Base-by-base conservation (phyloP, 169 alveolate species). In the Eimeria praecox region DNA sequence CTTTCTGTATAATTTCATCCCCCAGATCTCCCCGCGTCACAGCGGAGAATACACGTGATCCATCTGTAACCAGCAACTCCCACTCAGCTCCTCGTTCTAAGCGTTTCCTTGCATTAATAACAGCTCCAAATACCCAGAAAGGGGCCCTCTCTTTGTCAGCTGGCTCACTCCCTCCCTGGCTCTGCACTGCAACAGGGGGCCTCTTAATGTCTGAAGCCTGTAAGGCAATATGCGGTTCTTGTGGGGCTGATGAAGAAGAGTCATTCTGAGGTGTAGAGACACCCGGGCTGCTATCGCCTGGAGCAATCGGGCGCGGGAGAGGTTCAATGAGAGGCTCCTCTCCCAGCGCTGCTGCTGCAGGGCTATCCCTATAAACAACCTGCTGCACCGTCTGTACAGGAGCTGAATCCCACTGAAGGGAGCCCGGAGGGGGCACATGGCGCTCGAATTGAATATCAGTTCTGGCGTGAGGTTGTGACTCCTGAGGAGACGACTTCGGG, bases 101-200 rank as follows among this genome's bases (percentile, higher is more conserved):
- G 3, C 88, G 35, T 44, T 78, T 62, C 88, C 88, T 14, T 18
- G 88, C 88, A 78, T 78, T 54, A 18, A 78, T 10, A 3, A 78
- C 62, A 3, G 88, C 88, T 22, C 88, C 88, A 78, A 78, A 78
- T 54, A 78, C 35, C 88, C 88, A 78, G 44, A 78, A 78, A 18
- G 62, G 88, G 12, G 88, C 64, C 64, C 62, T 62, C 30, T 22
- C 62, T 78, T 3, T 22, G 52, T 35, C 49, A 30, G 85, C 14
- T 14, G 52, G 52, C 40, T 8, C 40, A 18, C 85, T 35, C 3
- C 52, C 30, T 44, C 38, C 52, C 83, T 73, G 40, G 46, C 83
- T 30, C 20, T 20, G 46, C 3, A 4, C 20, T 4, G 49, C 42
- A 73, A 38, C 40, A 73, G 83, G 14, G 44, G 52, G 49, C 20